These are phyloP conservation scores for Triangularia verruculosa DNA, from an alignment of 2,329 filamentous ascomycete species.

Conservation along the genomic window DNA sequence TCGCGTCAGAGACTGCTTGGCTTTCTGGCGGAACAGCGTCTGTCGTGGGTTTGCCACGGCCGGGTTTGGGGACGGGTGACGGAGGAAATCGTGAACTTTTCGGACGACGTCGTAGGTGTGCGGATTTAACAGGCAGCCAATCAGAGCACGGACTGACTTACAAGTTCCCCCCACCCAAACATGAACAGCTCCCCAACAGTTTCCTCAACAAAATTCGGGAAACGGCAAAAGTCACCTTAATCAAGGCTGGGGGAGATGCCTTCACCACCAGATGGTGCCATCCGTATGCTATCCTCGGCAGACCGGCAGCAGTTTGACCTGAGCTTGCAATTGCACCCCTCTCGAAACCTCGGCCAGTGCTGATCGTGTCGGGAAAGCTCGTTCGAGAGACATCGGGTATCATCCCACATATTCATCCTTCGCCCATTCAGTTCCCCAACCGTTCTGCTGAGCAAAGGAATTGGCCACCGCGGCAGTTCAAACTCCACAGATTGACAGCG, in stretches of 20 bases:
- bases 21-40: neutral
- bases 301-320: constrained; percentile 10
- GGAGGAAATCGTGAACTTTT: neutral
- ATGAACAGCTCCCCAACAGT: constrained; percentile 26
- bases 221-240: constrained; percentile 14
- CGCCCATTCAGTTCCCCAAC: neutral
- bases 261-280: constrained; percentile 21
- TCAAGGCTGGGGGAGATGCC: constrained; percentile 10
- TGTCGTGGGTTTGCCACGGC: neutral
- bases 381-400: constrained; percentile 12
- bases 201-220: constrained; percentile 29
- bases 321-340: neutral
- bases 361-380: constrained; percentile 11
- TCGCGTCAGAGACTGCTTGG: neutral
- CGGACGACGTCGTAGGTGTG: constrained; percentile 2
- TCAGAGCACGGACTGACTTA: neutral
- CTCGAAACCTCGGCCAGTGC: constrained; percentile 5
- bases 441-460: neutral
- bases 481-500: neutral
- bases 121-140: constrained; percentile 12
- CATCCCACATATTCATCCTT: neutral
- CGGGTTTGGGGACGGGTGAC: neutral
- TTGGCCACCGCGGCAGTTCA: neutral
- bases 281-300: constrained; percentile 25
- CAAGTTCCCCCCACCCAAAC: constrained; percentile 5